Evolutionary conservation across 202 grass and related monocot genomes (phyloP), one percentile per base, ranked within the genome.

Genomic region (Bolboschoenoplectus hybrid): DNA sequence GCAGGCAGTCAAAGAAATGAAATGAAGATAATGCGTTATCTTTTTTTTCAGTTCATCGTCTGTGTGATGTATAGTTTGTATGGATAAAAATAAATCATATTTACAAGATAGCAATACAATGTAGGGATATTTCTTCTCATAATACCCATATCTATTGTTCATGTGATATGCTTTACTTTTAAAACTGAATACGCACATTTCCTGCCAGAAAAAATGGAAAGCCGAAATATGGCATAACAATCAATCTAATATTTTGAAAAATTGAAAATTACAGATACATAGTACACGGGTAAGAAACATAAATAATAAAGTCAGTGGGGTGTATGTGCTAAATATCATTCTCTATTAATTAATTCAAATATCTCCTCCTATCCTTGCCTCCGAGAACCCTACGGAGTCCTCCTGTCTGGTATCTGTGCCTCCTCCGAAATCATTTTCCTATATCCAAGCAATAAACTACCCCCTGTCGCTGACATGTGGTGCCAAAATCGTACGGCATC

Each of bases 381-480:
- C 41, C 13, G 6, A 66, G 77, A 81, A 45, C 53, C 56, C 52
- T 60, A 81, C 77, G 67, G 58, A n/a, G 80, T 8, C 80, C 38
- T 17, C 14, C 52, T 82, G 80, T 67, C 80, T 82, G 61, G 2
- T 66, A 26, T 63, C 80, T 51, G 16, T 45, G 80, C 45, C 60
- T 47, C 26, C 43, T 44, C 5, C 49, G 7, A 5, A 12, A 11
- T 46, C 3, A 62, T 14, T 82, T 26, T 82, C 40, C n/a, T 81
- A 67, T 81, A 67, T 82, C 38, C 58, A 64, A 47, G 38, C 80
- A 81, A 41, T 60, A 81, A 81, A 63, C 14, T 19, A 49, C 20
- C 80, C 36, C 80, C 10, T 82, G 26, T 51, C 41, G 52, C 71
- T 74, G 71, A 52, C 44, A 74, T 13, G 3, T 32, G 1, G 46